Base-by-base conservation (phyloP, 2,329 filamentous ascomycete species). In the Exophiala spinifera region DNA sequence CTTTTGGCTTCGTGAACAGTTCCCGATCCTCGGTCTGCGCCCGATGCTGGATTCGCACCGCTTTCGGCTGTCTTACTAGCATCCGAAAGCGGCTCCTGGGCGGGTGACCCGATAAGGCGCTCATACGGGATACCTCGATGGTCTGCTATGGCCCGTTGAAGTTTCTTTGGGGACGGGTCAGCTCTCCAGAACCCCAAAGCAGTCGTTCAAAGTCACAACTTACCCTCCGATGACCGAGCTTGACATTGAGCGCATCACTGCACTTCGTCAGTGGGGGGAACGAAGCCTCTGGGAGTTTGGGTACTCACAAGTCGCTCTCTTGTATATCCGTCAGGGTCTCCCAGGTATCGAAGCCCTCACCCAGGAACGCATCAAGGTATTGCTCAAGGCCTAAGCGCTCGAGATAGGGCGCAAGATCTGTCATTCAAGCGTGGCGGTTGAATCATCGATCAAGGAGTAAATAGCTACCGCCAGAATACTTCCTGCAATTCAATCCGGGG, bases 311-410 rank as follows among this genome's bases (percentile, higher is more conserved):
- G 66, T 94, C 89, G 20, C 87, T 88, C 70, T 92, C 89, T 57
- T 88, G 90, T 50, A 94, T 91, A 66, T 92, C 88, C 47, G 91
- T 76, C 51, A 92, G 85, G 1, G 86, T 91, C 31, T 90, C 87
- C 89, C 89, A 92, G 10, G 85, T 84, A 69, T 94, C 89, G 69
- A 94, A 94, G 2, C 89, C 89, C 71, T 92, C 88, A 49, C 88
- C 83, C 40, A 89, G 69, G 64, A 94, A 88, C 52, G 77, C 73
- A 62, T 85, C 79, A 56, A 88, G 80, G 73, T 94, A 92, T 72
- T 91, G 87, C 73, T 82, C 77, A 70, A 94, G 79, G 68, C 88
- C 88, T 77, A 92, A 78, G 77, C 88, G 86, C 72, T 82, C 79
- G 68, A 92, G 84, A 62, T 86, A 80, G 34, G 78, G 72, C 62